phyloP scores from a whole-genome alignment of 2,329 filamentous ascomycete species.

The Elsinoe fawcettii region DNA sequence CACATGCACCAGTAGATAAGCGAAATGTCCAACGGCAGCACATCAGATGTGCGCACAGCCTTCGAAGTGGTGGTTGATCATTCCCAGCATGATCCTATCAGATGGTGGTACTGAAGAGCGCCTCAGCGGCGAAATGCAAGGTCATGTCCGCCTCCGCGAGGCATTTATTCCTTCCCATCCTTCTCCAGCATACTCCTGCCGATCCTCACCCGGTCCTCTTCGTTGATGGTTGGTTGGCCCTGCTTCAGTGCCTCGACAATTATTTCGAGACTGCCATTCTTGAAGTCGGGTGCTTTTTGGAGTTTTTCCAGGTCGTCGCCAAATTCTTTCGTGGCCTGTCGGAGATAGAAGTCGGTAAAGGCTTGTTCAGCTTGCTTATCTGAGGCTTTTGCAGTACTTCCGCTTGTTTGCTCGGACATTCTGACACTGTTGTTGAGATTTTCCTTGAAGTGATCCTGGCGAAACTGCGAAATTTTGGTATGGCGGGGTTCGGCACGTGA shows the following conservation, averaged over 20 bases:
- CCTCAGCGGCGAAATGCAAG: not conserved
- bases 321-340: conserved; percentile 61
- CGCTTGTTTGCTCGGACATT: not conserved
- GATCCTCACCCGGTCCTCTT: conserved; percentile 44
- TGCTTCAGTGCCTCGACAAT: conserved; percentile 62
- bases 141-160: not conserved
- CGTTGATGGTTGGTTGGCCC: conserved; percentile 54
- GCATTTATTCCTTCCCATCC: not conserved
- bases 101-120: not conserved
- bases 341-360: conserved; percentile 62
- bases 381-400: not conserved
- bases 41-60: not conserved
- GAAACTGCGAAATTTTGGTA: not conserved
- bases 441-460: not conserved
- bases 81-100: conserved; percentile 3
- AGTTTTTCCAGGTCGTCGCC: conserved; percentile 67
- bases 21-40: not conserved
- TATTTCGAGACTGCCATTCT: conserved; percentile 53
- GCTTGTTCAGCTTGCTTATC: conserved; percentile 23
- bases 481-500: conserved; percentile 4
- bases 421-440: not conserved
- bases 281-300: conserved; percentile 62
- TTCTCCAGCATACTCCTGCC: conserved; percentile 17
- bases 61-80: not conserved
- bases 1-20: not conserved